Evolutionary conservation across 768 basidiomycete genomes (phyloP), one percentile per base, ranked within the genome.

Genomic region (Auriculariales sp.): DNA sequence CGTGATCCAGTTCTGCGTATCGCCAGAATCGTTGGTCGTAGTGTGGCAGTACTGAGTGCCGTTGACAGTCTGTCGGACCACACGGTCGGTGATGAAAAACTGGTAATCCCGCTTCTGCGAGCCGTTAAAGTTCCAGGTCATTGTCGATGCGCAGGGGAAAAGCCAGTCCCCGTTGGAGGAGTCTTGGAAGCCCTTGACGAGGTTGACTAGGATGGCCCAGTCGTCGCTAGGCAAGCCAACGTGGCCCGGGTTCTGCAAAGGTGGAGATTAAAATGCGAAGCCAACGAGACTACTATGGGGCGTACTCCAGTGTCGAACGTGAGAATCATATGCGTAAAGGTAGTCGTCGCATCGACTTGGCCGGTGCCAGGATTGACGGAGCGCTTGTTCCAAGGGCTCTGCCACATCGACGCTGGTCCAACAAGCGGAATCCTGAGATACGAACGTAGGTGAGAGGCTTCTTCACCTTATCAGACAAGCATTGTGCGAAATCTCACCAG

Each of bases 1-100:
- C 3, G 49, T 50, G 39, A 50, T 50, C 39, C 49, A 50, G 39
- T 50, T 50, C 33, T 36, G 36, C 42, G 34, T 35, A 22, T 50
- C 15, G 6, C 49, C 49, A 7, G 49, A 36, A 22, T 50, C 49
- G 29, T 50, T 50, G 10, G 49, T 39, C 7, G 34, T 28, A 24
- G 49, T 25, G 17, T 28, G 19, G 42, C 49, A 50, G 19, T 44
- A 44, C 10, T 31, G 24, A 3, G 15, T 27, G 3, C 49, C 49
- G 31, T 50, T 45, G 27, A 42, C 24, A 12, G 6, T 50, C 22
- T 10, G 6, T 10, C 19, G 9, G 19, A 25, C 27, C 9, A 9
- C 27, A 27, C 0, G 25, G 17, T 50, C 28, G 11, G 42, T 22
- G n/a, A 50, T 35, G 12, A 19, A 19, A 22, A 50, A 24, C 0